Evolutionary conservation across 2,329 filamentous ascomycete species (phyloP).

Genomic region (Claviceps quebecensis): DNA sequence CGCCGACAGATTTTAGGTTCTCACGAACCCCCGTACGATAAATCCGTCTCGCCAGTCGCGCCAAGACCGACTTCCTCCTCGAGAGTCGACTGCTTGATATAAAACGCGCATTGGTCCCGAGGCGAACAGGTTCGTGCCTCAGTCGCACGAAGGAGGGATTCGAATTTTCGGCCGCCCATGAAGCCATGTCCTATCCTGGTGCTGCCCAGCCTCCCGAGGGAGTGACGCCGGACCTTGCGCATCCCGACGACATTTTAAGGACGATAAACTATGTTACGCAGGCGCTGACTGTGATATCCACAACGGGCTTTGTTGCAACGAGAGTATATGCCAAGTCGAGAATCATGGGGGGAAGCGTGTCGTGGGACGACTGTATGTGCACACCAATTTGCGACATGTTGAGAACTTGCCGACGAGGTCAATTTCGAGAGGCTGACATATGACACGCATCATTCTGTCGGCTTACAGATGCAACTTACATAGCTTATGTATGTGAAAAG

Average conservation of each 20-base stretch:
- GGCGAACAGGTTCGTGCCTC: too few species aligned
- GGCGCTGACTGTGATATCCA: constrained; percentile 13
- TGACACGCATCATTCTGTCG: not conserved
- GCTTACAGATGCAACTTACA: constrained; percentile 9
- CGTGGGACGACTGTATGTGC: constrained; percentile 16
- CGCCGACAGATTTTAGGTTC: too few species aligned
- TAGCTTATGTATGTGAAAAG: constrained; percentile 8
- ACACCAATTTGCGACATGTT: not conserved
- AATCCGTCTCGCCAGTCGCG: too few species aligned
- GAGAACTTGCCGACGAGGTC: not conserved
- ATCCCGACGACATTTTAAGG: constrained; percentile 15
- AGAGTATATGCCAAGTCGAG: constrained; percentile 14
- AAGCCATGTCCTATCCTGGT: constrained; percentile 9
- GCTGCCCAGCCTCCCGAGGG: constrained; percentile 14
- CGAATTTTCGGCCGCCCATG: not conserved
- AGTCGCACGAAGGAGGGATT: too few species aligned
- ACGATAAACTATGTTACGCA: constrained; percentile 16
- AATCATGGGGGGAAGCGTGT: constrained; percentile 8
- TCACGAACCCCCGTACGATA: too few species aligned
- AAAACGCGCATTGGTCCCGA: too few species aligned
- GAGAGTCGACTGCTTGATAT: too few species aligned
- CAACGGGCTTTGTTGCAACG: constrained; percentile 13
- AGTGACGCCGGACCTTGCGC: constrained; percentile 11
- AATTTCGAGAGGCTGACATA: not conserved
- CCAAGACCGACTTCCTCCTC: too few species aligned